These are phyloP conservation scores for Paecilomyces sp. DNA, from an alignment of 2,329 filamentous ascomycete genomes.

Conservation along the genomic window DNA sequence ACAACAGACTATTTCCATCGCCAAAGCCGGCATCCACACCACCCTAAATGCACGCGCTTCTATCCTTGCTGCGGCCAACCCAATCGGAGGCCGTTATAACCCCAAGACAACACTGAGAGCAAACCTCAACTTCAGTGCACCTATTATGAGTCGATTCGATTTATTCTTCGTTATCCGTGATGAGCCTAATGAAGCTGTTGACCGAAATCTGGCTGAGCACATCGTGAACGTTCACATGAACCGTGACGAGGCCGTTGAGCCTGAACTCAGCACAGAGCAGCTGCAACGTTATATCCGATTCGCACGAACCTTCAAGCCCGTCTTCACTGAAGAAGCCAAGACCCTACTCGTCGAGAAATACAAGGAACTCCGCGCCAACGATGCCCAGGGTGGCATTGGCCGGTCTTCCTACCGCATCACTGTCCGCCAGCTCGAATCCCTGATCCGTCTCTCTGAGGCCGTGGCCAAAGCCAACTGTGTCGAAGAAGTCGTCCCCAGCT, in stretches of 20 bases:
- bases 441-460: conserved; percentile 94
- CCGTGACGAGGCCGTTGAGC: conserved; percentile 82
- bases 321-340: conserved; percentile 84
- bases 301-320: conserved; percentile 85
- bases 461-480: conserved; percentile 98
- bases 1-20: conserved; percentile 98
- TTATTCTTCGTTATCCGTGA: conserved; percentile 97
- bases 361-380: conserved; percentile 88
- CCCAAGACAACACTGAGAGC: conserved; percentile 86
- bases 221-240: conserved; percentile 92
- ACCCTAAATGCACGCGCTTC: conserved; percentile 93
- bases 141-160: conserved; percentile 99
- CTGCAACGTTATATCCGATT: conserved; percentile 96
- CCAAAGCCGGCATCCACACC: conserved; percentile 96
- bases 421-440: conserved; percentile 86
- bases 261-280: conserved; percentile 93
- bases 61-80: conserved; percentile 93
- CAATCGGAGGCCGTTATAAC: conserved; percentile 89
- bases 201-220: conserved; percentile 85
- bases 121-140: conserved; percentile 98
- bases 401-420: conserved; percentile 97
- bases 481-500: conserved; percentile 73
- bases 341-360: conserved; percentile 82
- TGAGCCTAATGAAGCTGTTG: conserved; percentile 87
- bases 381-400: conserved; percentile 87